Evolutionary conservation across 2,329 filamentous ascomycete species (phyloP).

Genomic region (Ceratocystis destructans): DNA sequence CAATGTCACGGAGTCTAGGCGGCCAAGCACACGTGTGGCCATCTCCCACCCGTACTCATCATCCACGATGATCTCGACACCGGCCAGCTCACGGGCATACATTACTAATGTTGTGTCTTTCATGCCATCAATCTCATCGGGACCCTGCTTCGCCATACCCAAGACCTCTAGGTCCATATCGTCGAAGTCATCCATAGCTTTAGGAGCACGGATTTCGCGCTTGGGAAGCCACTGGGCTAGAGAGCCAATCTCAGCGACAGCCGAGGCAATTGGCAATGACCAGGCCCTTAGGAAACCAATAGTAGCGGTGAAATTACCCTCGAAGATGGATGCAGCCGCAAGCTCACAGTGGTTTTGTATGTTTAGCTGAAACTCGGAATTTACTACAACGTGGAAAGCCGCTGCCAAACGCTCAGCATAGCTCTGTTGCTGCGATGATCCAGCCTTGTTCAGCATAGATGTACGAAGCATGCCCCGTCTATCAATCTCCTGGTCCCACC

Average conservation of each 20-base stretch:
- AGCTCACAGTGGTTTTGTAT: slow-evolving; percentile 64
- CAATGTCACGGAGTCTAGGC: slow-evolving; percentile 58
- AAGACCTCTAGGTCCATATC: slow-evolving; percentile 76
- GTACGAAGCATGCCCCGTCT: slow-evolving; percentile 31
- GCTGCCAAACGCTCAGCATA: slow-evolving; percentile 62
- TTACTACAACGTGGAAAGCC: slow-evolving; percentile 54
- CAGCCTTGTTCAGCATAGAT: slow-evolving; percentile 22
- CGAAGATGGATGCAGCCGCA: slow-evolving; percentile 65
- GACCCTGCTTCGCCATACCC: slow-evolving; percentile 46
- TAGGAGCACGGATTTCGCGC: slow-evolving; percentile 44
- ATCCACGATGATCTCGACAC: slow-evolving; percentile 36
- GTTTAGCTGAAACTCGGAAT: slow-evolving; percentile 64
- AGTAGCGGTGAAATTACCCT: slow-evolving; percentile 66
- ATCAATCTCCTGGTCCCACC: slow-evolving; percentile 93
- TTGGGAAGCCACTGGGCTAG: slow-evolving; percentile 68
- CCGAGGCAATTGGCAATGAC: slow-evolving; percentile 66
- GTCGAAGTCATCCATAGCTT: slow-evolving; percentile 31
- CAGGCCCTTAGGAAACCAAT: slow-evolving; percentile 61
- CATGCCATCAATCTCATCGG: slow-evolving; percentile 48
- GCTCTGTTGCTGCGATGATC: slow-evolving; percentile 31
- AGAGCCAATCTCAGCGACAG: slow-evolving; percentile 72
- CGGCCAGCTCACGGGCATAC: slow-evolving; percentile 58
- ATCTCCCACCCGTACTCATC: slow-evolving; percentile 73
- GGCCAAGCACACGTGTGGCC: slow-evolving; percentile 66
- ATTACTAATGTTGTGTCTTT: slow-evolving; percentile 67